Base-by-base conservation (phyloP, 495 filamentous ascomycete genomes). In the Penicillium angulare region DNA sequence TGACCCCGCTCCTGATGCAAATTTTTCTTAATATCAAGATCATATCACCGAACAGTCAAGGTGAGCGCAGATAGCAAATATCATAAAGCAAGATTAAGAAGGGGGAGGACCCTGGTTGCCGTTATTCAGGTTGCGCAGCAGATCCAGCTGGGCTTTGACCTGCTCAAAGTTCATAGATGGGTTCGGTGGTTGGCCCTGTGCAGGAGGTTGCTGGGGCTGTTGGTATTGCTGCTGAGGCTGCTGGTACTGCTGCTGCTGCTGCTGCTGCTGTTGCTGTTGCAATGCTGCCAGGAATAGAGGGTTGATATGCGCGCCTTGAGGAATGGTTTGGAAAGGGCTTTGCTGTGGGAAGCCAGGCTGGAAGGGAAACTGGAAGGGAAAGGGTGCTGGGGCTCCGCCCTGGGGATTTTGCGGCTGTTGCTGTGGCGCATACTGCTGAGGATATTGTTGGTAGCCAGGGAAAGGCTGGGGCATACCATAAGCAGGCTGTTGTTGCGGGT, bases 251-350 rank as follows among this genome's bases (percentile, higher is more conserved):
- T 59, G 62, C 45, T 69, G 64, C 42, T 71, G 64, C 44, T 69
- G 64, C 44, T 71, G 74, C 42, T 72, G 65, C 13, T 56, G 58
- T 48, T 76, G 71, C 22, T 67, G 72, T 32, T 72, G 69, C 42
- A 75, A 73, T 44, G 65, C 64, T 52, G 72, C 72, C 52, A 88
- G 75, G 68, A 89, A 85, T 1, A 81, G 74, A 5, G 86, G 86
- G 46, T 86, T 88, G 53, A 89, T 76, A 44, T 84, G 83, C 1
- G 80, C 74, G 26, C 79, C 82, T n/a, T 69, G 59, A 1, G 74
- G 71, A 6, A 68, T 47, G 23, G 65, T 50, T 32, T 65, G 68
- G 52, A 74, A 74, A 8, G 63, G 59, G 45, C 68, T 66, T 7
- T 58, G 60, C 16, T 57, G 59, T 17, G 41, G 20, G n/a, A 57